Base-by-base conservation (phyloP, 164 flowering plant species). In the Nymphaea colorata region DNA sequence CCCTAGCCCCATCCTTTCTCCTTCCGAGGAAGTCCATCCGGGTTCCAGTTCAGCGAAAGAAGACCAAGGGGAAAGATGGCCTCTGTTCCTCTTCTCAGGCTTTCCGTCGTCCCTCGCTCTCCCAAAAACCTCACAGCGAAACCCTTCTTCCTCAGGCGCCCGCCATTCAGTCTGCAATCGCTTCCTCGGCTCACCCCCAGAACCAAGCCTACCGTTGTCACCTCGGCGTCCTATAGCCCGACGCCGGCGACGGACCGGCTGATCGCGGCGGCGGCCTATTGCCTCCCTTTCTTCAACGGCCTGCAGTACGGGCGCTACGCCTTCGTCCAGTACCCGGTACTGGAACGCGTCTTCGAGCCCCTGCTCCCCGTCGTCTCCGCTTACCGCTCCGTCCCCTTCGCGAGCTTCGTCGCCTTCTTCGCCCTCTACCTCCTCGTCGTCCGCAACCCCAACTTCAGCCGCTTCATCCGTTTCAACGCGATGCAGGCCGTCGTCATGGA, bases 401-500 rank as follows among this genome's bases (percentile, higher is more conserved):
- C 91, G 8, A 78, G 88, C 70, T 91, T 90, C 79, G 84, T 90
- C 43, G 86, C 91, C 42, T 94, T 94, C 82, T 90, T 94, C 71
- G 88, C 82, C 2, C 78, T 94, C 68, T 94, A 91, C 66, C 70
- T 90, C 42, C 93, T 87, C 14, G 85, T 94, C 4, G 98, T 85
- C 18, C 67, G 91, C 41, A 94, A 94, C 85, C 83, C 86, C 10
- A 73, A 64, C 14, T 79, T 94, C 70, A 82, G 83, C 73, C 76
- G 77, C 7, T 92, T 82, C 70, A 93, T 81, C 47, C 72, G 98
- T 76, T 94, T 90, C 80, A 94, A 94, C 66, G 69, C 98, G 12
- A 89, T 94, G 96, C 98, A 94, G 82, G 96, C 96, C 0, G 82
- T 94, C n/a, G 89, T 90, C 1, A 70, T 90, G 43, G 96, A 94